Evolutionary conservation across 176 grass and related monocot genomes (phyloP).

Genomic region (Guadua angustifolia): DNA sequence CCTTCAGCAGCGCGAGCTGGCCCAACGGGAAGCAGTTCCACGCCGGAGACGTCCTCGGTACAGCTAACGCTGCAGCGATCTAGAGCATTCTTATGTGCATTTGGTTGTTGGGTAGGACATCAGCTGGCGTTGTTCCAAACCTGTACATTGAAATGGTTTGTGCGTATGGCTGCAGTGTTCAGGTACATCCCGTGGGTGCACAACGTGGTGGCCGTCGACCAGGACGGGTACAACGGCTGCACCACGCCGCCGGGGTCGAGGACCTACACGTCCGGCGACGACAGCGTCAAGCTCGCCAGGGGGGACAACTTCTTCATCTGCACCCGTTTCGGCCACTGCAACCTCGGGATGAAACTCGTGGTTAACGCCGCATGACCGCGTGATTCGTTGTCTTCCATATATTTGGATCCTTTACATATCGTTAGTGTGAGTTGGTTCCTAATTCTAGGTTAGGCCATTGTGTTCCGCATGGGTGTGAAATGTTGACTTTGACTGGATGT

Average conservation of each 20-base stretch:
- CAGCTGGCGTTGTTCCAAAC: neutral
- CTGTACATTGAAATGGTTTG: neutral
- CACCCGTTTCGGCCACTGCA: conserved; percentile 49
- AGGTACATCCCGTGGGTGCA: conserved; percentile 57
- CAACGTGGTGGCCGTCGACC: conserved; percentile 63
- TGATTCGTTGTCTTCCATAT: neutral
- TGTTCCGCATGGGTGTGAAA: neutral
- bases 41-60: conserved; percentile 68
- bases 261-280: conserved; percentile 47
- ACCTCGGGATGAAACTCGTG: conserved; percentile 59
- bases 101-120: no score
- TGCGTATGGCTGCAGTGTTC: conserved; percentile 48
- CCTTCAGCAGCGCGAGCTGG: conserved; percentile 55
- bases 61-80: neutral
- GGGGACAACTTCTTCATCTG: conserved; percentile 66
- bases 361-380: conserved; percentile 38
- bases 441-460: neutral
- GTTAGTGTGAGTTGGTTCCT: neutral
- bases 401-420: neutral
- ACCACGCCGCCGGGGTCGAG: conserved; percentile 36
- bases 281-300: conserved; percentile 43
- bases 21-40: conserved; percentile 72
- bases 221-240: conserved; percentile 52
- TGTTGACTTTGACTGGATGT: neutral
- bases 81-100: neutral